Base-by-base conservation (phyloP, 768 basidiomycete genomes). In the Strobilomyces echinocephalus region DNA sequence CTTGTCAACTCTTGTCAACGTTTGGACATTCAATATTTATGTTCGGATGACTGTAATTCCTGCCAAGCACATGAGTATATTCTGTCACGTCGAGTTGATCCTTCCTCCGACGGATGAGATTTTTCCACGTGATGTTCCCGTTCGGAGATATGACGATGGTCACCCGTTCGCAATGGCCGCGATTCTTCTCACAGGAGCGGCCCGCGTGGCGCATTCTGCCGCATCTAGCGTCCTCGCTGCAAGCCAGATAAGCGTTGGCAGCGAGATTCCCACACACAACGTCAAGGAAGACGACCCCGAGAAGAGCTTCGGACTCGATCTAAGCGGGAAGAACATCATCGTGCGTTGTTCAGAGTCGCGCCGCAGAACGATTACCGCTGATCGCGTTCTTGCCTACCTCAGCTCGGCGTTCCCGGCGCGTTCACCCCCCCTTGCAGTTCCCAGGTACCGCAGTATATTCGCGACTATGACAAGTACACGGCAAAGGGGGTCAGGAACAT, bases 381-480 rank as follows among this genome's bases (percentile, higher is more conserved):
- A 47, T 39, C 14, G 31, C 18, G 0, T 39, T n/a, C 16, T n/a
- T 16, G 12, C 18, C 2, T 0, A 24, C 26, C 49, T 3, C 48
- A 86, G 85, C 76, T 91, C 52, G 83, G 84, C 12, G 85, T 90
- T 30, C 88, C 90, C 0, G 88, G 86, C 15, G 86, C 86, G 8
- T 91, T 89, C 71, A 86, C 85, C 2, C 83, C 82, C 1, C 76
- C 85, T 5, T 92, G 89, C 70, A 81, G 79, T 50, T 73, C 71
- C 10, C 85, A 88, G 60, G 69, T 85, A 21, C 82, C 80, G 0
- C 72, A 76, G 10, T 93, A 86, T 73, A 78, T 92, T 58, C 66
- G 77, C 50, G 76, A 77, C 49, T 86, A 80, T 68, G 78, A 84
- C 14, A 74, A 84, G 63, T 88, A 88, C 80, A 84, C 83, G 72